These are phyloP conservation scores for Diplodia scrobiculata DNA, from an alignment of 2,329 filamentous ascomycete species.

Conservation along the genomic window DNA sequence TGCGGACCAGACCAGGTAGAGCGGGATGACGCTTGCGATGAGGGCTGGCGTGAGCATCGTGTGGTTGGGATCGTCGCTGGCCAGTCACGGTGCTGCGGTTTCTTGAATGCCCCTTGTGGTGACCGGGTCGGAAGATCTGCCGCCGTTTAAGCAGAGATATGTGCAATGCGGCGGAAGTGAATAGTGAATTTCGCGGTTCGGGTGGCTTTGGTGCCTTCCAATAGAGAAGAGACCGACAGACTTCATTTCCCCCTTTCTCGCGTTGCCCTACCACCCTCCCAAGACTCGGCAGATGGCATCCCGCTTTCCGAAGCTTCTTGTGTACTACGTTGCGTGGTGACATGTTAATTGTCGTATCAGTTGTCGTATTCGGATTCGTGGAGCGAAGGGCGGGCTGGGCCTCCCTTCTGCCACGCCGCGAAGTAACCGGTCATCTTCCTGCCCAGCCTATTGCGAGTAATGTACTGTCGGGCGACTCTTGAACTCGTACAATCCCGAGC, in stretches of 20 bases:
- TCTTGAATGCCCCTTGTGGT: not conserved
- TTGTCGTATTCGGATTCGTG: not conserved
- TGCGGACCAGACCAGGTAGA: constrained; percentile 1
- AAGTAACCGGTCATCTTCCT: not conserved
- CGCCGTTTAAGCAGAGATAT: not conserved
- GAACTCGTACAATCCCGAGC: not conserved
- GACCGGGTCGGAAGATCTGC: not conserved
- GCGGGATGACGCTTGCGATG: constrained; percentile 11
- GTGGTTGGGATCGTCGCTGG: not conserved
- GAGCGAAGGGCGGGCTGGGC: not conserved
- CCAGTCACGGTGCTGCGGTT: too few relatives aligned
- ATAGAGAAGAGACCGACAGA: not conserved
- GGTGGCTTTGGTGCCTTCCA: not conserved
- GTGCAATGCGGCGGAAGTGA: not conserved
- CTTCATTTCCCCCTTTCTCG: not conserved
- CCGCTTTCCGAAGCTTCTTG: not conserved
- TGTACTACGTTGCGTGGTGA: not conserved
- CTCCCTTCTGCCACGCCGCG: not conserved
- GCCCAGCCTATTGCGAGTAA: too few relatives aligned
- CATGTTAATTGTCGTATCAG: not conserved
- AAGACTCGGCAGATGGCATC: not conserved
- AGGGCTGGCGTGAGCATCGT: not conserved
- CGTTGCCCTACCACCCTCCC: not conserved
- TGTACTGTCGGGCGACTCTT: not conserved
- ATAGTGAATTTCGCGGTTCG: not conserved